Evolutionary conservation across 805 yeast species (phyloP), one percentile per base, ranked within the genome.

Genomic region (Diddensiella santjacobensis): DNA sequence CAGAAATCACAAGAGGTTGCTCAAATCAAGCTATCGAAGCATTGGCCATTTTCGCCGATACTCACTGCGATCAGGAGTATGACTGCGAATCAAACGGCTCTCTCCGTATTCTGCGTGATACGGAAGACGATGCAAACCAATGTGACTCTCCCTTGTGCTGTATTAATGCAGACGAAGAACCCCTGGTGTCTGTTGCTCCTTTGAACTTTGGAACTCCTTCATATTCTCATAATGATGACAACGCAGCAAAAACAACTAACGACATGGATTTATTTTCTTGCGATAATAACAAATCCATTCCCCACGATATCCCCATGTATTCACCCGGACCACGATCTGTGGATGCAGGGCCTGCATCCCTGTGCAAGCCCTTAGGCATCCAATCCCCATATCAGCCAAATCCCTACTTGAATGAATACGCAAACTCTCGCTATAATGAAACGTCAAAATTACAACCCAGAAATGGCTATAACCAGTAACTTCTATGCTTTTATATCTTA

Each of bases 1-100:
- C 39, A 17, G 49, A 47, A 4, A 5, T 17, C 5, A 36, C 23
- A 20, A 46, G 47, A 42, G 24, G 8, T n/a, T 35, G 38, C 15
- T 8, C 38, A 8, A 35, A 35, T 35, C 38, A 17, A 13, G 38
- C 20, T 10, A 8, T 35, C 15, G 17, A 35, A n/a, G 38, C 15
- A 15, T 15, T 35, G 15, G 13, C 31, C 8, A 13, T 8, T 8
- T 26, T 26, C 31, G 31, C 8, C 13, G 31, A 26, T 26, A 13
- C 31, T 26, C 31, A 26, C 13, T 26, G 31, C 31, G 13, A 8
- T 26, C 31, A 26, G 13, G 31, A 8, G 31, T 26, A 26, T 26
- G 8, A 8, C 18, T 35, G 17, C 18, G 38, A 35, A 8, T 13
- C 38, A 17, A 10, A 35, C 38, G 8, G 20, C 20, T 35, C 38